Conservation (phyloP, 1,284 basidiomycete species). For the Cystobasidiaceae sp. region DNA sequence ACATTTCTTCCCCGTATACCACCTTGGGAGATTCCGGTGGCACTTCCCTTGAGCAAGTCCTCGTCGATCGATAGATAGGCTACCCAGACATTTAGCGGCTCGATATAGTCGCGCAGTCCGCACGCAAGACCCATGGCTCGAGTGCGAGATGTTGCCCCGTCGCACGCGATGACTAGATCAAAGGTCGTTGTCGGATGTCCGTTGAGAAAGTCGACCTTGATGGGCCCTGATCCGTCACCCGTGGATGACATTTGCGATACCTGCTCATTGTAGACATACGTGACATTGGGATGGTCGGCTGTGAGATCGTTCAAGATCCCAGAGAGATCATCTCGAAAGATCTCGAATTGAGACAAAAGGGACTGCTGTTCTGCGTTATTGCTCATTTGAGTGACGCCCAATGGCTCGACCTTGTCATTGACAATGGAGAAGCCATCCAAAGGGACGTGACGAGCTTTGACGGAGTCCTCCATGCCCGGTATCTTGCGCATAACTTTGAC, state of each 20-base stretch:
- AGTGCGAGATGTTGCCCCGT: slow-evolving; percentile 18
- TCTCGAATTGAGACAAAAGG: slow-evolving; percentile 37
- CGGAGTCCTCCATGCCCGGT: slow-evolving; percentile 41
- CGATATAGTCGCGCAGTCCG: background rate
- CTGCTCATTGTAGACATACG: background rate
- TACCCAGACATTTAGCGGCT: background rate
- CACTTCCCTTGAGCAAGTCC: background rate
- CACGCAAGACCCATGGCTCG: background rate
- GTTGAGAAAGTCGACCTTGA: background rate
- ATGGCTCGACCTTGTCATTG: slow-evolving; percentile 29
- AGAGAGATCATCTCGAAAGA: slow-evolving; percentile 39
- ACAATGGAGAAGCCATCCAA: slow-evolving; percentile 43
- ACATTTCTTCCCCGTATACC: background rate
- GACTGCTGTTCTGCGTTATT: background rate
- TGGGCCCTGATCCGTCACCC: background rate
- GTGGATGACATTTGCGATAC: background rate
- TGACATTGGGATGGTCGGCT: background rate
- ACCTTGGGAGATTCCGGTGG: background rate
- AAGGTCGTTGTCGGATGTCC: slow-evolving; percentile 31
- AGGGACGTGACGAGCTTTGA: slow-evolving; percentile 39
- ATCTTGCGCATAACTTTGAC: slow-evolving; percentile 40
- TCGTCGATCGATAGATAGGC: background rate
- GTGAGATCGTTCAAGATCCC: slow-evolving; percentile 35
- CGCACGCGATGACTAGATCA: slow-evolving; percentile 31
- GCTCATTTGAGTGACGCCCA: slow-evolving; percentile 37